Evolutionary conservation across 495 filamentous ascomycete genomes (phyloP).

Genomic region (Penicillium canescens): DNA sequence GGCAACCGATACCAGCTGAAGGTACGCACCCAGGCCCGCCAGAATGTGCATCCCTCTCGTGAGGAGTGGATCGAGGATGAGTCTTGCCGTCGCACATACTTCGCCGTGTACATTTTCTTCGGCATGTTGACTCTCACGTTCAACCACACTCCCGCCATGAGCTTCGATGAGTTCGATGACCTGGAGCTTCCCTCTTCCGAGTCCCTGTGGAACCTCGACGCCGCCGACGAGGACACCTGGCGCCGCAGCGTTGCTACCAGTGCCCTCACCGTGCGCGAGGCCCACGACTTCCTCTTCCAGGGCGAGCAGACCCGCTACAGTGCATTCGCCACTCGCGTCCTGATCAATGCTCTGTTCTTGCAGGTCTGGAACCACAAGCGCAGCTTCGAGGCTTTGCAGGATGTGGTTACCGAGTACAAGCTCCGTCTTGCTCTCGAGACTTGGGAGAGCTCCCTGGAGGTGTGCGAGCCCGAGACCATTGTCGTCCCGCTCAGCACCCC

Average conservation of each 20-base stretch:
- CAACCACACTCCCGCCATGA: slow-evolving; percentile 96
- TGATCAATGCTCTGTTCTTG: slow-evolving; percentile 98
- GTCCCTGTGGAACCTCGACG: slow-evolving; percentile 88
- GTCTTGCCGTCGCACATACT: slow-evolving; percentile 94
- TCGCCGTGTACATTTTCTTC: slow-evolving; percentile 99
- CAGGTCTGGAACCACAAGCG: slow-evolving; percentile 99
- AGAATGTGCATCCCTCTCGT: slow-evolving; percentile 71
- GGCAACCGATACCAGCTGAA: slow-evolving; percentile 96
- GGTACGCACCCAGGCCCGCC: slow-evolving; percentile 84
- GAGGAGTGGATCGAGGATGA: slow-evolving; percentile 98
- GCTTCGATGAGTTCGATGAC: slow-evolving; percentile 96
- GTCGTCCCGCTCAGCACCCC: slow-evolving; percentile 86
- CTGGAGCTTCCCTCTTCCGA: slow-evolving; percentile 91
- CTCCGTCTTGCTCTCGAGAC: slow-evolving; percentile 93
- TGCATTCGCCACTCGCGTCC: slow-evolving; percentile 94
- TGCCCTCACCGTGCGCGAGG: slow-evolving; percentile 83
- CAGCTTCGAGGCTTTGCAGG: slow-evolving; percentile 91
- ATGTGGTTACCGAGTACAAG: slow-evolving; percentile 98
- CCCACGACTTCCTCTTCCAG: slow-evolving; percentile 92
- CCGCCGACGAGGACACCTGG: slow-evolving; percentile 79
- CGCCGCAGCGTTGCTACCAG: slow-evolving; percentile 69
- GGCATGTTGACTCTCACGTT: slow-evolving; percentile 93
- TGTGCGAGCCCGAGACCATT: slow-evolving; percentile 91
- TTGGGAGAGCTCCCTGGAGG: slow-evolving; percentile 93
- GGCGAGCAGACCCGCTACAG: slow-evolving; percentile 91